Evolutionary conservation across 768 basidiomycete genomes (phyloP).

Genomic region (Xanthoconium purpureum): DNA sequence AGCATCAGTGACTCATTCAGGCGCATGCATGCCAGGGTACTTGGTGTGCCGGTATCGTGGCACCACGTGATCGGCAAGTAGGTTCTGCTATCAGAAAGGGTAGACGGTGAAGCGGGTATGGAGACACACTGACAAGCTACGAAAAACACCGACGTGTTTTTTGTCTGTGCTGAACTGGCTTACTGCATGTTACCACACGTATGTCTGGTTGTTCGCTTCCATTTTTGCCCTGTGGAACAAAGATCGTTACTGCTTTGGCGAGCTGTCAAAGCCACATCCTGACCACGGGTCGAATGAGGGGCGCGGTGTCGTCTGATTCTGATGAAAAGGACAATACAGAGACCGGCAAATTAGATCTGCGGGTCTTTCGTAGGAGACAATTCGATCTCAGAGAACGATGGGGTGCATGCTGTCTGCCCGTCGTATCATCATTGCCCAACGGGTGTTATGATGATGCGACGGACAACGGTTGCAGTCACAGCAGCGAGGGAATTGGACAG

Average conservation of each 20-base stretch:
- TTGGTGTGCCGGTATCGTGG: slow-evolving; percentile 3
- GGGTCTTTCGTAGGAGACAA: slow-evolving; percentile 3
- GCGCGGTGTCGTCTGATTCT: not conserved
- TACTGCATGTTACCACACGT: slow-evolving; percentile 1
- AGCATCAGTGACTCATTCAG: slow-evolving; percentile 1
- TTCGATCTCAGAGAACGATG: slow-evolving; percentile 18
- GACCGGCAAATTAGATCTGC: slow-evolving; percentile 20
- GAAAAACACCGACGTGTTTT: slow-evolving; percentile 13
- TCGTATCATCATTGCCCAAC: slow-evolving; percentile 3
- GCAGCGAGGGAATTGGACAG: slow-evolving; percentile 14
- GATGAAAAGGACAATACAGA: slow-evolving; percentile 16
- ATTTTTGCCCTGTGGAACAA: slow-evolving; percentile 23
- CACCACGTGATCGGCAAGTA: slow-evolving; percentile 30
- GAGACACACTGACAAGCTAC: slow-evolving; percentile 19
- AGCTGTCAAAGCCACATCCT: slow-evolving; percentile 13
- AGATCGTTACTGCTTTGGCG: slow-evolving; percentile 12
- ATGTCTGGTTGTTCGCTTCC: slow-evolving; percentile 15
- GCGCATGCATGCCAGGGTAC: not conserved
- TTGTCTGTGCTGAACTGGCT: slow-evolving; percentile 7
- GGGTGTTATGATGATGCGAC: slow-evolving; percentile 16
- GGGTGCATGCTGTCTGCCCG: not conserved
- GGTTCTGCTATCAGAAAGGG: slow-evolving; percentile 17
- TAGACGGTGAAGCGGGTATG: slow-evolving; percentile 27
- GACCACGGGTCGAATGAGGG: slow-evolving; percentile 2
- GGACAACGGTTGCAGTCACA: slow-evolving; percentile 11